Base-by-base conservation (phyloP, 179 eudicot species). In the Vitellaria paradoxa region DNA sequence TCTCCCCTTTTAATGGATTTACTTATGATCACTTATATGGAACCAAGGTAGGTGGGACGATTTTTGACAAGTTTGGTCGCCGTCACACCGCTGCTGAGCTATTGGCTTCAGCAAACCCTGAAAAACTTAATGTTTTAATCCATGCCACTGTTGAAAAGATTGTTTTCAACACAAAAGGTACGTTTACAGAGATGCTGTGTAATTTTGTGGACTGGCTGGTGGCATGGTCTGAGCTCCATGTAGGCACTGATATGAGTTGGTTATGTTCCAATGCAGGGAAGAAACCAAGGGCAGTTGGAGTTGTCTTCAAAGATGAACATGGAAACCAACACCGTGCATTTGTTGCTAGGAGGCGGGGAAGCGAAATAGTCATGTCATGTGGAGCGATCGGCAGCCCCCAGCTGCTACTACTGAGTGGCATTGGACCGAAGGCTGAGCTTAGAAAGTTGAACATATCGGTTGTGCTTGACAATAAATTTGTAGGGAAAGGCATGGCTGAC, bases 361-460 rank as follows among this genome's bases (percentile, higher is more conserved):
- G 98, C 70, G 98, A 96, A 77, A 53, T 96, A 61, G 85, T 96
- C 17, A 84, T 89, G 23, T 77, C 99, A 55, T 81, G 86, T 52
- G 98, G 99, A 10, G 97, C 99, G 11, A 91, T 96, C 8, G 99
- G 97, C 46, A 96, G 96, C 84, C 97, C 99, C 45, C 98, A 96
- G 46, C 53, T 93, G 81, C 86, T 96, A n/a, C 83, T 94, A 8
- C 84, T 96, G 0, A 96, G 99, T 76, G 99, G 99, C 9, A 87
- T 96, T 50, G 99, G 99, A 67, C 99, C 98, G 0, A 88, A 89
- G 76, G 42, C 83, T 9, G 92, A 92, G 68, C 93, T 96, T 15
- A 46, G 86, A 15, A 90, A 81, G 73, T 9, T 89, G 68, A 88
- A 90, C 82, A 91, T 94, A 30, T 61, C 96, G 4, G 87, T 91